Base-by-base conservation (phyloP, 129 eudicot genomes). In the Cynara cardunculus region DNA sequence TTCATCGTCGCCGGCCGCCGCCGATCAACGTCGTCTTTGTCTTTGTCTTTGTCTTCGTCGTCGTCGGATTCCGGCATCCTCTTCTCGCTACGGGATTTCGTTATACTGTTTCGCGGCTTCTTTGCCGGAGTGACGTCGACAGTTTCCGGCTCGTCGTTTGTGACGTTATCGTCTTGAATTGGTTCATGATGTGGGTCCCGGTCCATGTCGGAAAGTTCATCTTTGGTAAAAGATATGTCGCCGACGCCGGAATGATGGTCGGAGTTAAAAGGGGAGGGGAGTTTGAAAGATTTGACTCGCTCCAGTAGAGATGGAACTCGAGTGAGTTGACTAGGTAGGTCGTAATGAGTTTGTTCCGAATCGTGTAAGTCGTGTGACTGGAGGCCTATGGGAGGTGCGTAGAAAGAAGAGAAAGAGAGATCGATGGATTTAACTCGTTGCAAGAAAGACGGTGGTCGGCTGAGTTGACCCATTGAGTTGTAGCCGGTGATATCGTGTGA, bases 401-500 rank as follows among this genome's bases (percentile, higher is more conserved):
- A 26, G 21, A 76, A 76, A 35, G 80, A 75, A 25, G 81, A 56
- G 67, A 69, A 69, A 7, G 91, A 88, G 27, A 85, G 65, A 61
- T 82, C 83, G 16, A 88, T 46, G 69, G 90, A 88, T 70, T 28
- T 88, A 73, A 88, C 91, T 70, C 91, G 91, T 25, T 84, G 71
- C 34, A 90, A 75, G 5, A 89, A 78, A n/a, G 91, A 86, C 5
- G 88, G 87, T 4, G 71, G 9, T 31, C 70, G 85, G 72, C 18
- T 21, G 80, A 84, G 87, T 28, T 78, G 85, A 74, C 59, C 65
- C 70, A 41, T 19, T 10, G 89, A 67, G 75, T 49, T 68, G 25
- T 34, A 35, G 16, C 18, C 69, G 12, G 49, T 79, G 75, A 14
- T 41, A 4, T 81, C 82, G 8, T 81, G 80, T 31, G 44, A 68